phyloP scores from a whole-genome alignment of 2,329 filamentous ascomycete genomes.

The Xylariales sp. region DNA sequence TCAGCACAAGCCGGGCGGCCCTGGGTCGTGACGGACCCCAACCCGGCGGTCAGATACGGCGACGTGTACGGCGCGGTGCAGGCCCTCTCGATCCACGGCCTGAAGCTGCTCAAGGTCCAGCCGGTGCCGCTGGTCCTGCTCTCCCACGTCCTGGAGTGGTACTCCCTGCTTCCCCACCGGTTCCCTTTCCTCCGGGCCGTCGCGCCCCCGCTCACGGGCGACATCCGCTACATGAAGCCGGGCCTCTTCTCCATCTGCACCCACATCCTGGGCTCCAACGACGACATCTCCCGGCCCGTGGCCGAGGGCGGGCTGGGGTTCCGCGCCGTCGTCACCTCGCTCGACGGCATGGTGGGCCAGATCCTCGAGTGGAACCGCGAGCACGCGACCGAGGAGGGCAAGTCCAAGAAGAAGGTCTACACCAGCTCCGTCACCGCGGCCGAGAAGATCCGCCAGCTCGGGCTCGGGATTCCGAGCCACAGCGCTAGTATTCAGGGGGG shows the following conservation, averaged over 20 bases:
- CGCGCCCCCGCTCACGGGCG: slow-evolving; percentile 27
- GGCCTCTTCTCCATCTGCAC: slow-evolving; percentile 35
- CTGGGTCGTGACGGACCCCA: slow-evolving; percentile 37
- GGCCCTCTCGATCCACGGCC: slow-evolving; percentile 29
- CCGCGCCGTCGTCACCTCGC: slow-evolving; percentile 29
- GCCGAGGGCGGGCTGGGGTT: slow-evolving; percentile 34
- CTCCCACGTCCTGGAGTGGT: slow-evolving; percentile 31
- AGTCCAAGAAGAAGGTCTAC: slow-evolving; percentile 22
- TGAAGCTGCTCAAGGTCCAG: slow-evolving; percentile 24
- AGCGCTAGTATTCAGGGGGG: too few relatives aligned
- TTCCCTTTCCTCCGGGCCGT: slow-evolving; percentile 20
- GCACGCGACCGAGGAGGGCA: slow-evolving; percentile 16
- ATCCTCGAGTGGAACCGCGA: slow-evolving; percentile 37
- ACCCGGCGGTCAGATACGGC: slow-evolving; percentile 31
- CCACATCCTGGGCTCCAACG: slow-evolving; percentile 31
- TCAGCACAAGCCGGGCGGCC: slow-evolving; percentile 28
- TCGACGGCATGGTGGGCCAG: slow-evolving; percentile 34
- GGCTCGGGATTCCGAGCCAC: too few relatives aligned
- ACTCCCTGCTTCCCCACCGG: slow-evolving; percentile 24
- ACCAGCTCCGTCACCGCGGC: slow-evolving; percentile 33
- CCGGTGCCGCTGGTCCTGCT: slow-evolving; percentile 31
- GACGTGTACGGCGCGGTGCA: slow-evolving; percentile 30
- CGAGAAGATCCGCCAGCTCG: slow-evolving; percentile 29
- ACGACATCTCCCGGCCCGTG: slow-evolving; percentile 23
- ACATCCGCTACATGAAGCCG: slow-evolving; percentile 31